Evolutionary conservation across 345 rosid genomes (phyloP).

Genomic region (Salix viminalis): DNA sequence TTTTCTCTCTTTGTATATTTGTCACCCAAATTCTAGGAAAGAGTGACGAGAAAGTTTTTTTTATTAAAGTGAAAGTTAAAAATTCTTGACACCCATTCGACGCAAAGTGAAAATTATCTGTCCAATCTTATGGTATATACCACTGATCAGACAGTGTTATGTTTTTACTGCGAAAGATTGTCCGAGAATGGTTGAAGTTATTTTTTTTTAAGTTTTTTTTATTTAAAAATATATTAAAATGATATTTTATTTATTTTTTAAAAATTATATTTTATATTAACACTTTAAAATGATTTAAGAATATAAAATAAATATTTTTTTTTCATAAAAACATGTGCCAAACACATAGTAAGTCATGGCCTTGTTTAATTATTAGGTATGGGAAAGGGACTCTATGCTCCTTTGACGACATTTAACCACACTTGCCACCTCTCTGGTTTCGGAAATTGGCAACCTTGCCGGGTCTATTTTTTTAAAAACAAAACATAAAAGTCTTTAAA

Average conservation of each 20-base stretch:
- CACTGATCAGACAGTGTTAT: background rate
- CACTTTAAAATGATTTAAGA: no score
- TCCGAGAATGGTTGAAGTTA: no score
- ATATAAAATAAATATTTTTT: no score
- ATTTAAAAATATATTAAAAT: no score
- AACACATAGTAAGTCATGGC: background rate
- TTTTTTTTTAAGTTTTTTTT: no score
- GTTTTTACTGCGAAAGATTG: no score
- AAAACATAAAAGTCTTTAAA: no score
- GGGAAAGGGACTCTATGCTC: background rate
- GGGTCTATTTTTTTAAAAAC: no score
- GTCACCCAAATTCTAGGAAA: constrained; percentile 12
- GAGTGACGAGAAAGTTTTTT: constrained; percentile 20
- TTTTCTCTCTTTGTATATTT: background rate
- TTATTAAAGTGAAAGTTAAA: constrained; percentile 10
- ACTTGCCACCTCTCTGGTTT: background rate
- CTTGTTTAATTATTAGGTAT: background rate
- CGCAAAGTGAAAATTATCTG: constrained; percentile 5
- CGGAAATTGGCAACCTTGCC: background rate
- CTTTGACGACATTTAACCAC: background rate
- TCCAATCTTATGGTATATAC: no score
- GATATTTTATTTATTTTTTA: no score
- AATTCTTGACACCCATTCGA: constrained; percentile 19
- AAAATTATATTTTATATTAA: no score
- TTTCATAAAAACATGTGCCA: no score